A percentile compares a stretch with the other conserved stretches of the same genome.
phyloP scores from a whole-genome alignment of 306 rosid species.

The Prunus mume region DNA sequence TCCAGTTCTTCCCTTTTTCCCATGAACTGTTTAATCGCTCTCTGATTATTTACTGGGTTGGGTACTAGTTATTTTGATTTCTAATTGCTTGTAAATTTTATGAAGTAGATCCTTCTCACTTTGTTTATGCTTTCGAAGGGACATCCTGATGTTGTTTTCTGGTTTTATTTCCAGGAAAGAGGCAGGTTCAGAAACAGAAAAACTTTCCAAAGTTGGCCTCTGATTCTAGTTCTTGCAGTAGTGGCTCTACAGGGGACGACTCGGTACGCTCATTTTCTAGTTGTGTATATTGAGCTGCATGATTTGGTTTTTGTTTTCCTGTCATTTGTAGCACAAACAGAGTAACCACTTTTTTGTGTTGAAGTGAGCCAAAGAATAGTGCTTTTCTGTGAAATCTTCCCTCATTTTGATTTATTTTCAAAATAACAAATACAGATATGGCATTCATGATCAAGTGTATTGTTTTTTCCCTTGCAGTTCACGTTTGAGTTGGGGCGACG shows the following conservation, averaged over 20 bases:
- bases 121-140: conserved; percentile 18
- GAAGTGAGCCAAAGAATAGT: neutral
- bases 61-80: conserved; percentile 22
- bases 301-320: neutral
- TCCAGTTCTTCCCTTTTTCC: neutral
- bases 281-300: neutral
- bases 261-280: conserved; percentile 50
- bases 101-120: conserved; percentile 12
- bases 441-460: conserved; percentile 13
- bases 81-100: neutral
- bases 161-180: conserved; percentile 52
- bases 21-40: neutral
- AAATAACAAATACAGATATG: conserved; percentile 2
- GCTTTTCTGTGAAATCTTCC: conserved; percentile 12
- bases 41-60: conserved; percentile 9
- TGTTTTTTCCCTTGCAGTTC: conserved; percentile 46
- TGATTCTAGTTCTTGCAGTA: conserved; percentile 53
- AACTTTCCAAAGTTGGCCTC: conserved; percentile 41
- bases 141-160: conserved; percentile 28
- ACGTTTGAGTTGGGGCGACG: conserved; percentile 54
- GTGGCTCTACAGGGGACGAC: conserved; percentile 47
- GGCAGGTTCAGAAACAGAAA: conserved; percentile 40
- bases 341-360: conserved; percentile 16
- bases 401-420: conserved; percentile 7
- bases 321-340: neutral